A percentile compares a stretch with the other conserved stretches of the same genome.
Conservation (phyloP, 768 basidiomycete species). For the Hericium erinaceus region DNA sequence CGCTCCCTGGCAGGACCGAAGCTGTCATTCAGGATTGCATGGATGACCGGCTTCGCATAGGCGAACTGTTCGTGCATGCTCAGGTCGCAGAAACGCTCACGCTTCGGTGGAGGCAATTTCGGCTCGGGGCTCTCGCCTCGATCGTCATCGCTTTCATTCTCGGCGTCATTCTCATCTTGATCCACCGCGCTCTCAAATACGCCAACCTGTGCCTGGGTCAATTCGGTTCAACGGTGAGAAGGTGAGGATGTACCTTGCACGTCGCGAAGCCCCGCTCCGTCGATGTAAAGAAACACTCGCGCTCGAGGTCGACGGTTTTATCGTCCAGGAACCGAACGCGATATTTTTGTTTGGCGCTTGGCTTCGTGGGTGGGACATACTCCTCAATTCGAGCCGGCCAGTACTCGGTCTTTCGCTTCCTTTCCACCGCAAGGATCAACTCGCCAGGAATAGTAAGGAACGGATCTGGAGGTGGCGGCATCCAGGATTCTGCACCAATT, state of each 20-base stretch:
- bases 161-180: conserved; percentile 22
- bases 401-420: conserved; percentile 27
- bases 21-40: conserved; percentile 43
- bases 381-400: conserved; percentile 62
- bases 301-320: conserved; percentile 28
- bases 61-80: conserved; percentile 49
- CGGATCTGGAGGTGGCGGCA: conserved; percentile 37
- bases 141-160: conserved; percentile 18
- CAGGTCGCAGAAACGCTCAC: conserved; percentile 37
- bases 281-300: conserved; percentile 48
- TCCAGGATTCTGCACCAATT: conserved; percentile 18
- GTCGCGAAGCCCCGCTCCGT: conserved; percentile 52
- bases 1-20: conserved; percentile 44
- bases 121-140: conserved; percentile 32
- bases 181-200: conserved; percentile 37
- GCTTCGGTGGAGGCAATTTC: conserved; percentile 31
- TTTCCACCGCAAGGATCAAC: conserved; percentile 44
- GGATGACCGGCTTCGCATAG: conserved; percentile 56
- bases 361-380: conserved; percentile 37
- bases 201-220: conserved; percentile 36
- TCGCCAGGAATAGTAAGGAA: conserved; percentile 59
- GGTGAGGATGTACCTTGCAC: conserved; percentile 40
- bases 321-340: conserved; percentile 52
- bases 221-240: background rate
- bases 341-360: conserved; percentile 37